phyloP scores from a whole-genome alignment of 164 flowering plant genomes.

The Aristolochia californica region DNA sequence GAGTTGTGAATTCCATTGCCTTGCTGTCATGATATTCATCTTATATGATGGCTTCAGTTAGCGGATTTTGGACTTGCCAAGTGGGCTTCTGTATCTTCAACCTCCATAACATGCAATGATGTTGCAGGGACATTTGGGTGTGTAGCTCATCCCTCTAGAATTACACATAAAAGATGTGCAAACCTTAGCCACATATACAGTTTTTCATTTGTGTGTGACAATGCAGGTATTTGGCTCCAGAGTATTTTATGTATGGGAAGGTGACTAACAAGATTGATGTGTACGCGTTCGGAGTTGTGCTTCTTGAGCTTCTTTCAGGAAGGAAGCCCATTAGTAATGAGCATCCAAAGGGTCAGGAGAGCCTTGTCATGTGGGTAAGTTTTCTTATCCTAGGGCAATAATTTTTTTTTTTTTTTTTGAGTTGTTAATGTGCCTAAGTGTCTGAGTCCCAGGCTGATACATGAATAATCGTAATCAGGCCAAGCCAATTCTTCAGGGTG shows the following conservation, averaged over 20 bases:
- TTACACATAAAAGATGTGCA: not conserved
- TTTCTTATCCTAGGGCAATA: not conserved
- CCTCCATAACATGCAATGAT: conserved; percentile 66
- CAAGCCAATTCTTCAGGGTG: conserved; percentile 49
- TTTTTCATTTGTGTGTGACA: conserved; percentile 1
- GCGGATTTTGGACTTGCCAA: conserved; percentile 94
- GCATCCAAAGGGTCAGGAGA: conserved; percentile 74
- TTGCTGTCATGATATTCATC: not conserved
- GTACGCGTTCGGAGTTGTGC: conserved; percentile 92
- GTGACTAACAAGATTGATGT: conserved; percentile 85
- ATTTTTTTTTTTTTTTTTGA: not conserved
- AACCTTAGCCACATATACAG: not conserved
- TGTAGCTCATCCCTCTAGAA: conserved; percentile 15
- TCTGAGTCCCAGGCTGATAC: no score
- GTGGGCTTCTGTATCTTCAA: conserved; percentile 59
- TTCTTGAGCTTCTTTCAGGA: conserved; percentile 93
- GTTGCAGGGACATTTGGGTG: conserved; percentile 97
- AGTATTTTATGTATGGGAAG: conserved; percentile 92
- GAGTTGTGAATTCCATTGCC: not conserved
- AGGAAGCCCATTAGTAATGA: conserved; percentile 77
- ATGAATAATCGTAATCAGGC: conserved; percentile 33
- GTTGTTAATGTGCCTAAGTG: no score
- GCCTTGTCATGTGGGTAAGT: conserved; percentile 96
- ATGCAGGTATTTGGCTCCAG: conserved; percentile 94
- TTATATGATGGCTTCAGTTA: conserved; percentile 35